A percentile compares a stretch with the other conserved stretches of the same genome.
phyloP scores from a whole-genome alignment of 495 filamentous ascomycete species.

The Aspergillus biplanus region DNA sequence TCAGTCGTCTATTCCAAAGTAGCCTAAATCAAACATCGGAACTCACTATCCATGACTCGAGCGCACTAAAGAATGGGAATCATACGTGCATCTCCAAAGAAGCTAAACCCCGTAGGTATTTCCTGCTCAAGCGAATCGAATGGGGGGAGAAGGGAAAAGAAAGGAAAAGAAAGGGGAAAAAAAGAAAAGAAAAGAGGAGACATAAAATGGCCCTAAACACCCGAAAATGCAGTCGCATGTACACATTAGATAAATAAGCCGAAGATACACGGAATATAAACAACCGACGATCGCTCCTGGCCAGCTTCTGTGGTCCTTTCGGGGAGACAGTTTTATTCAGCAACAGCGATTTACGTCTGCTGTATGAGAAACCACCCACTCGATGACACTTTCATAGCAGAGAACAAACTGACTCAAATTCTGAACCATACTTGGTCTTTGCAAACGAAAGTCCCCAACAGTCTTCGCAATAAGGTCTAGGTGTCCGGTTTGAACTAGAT shows the following conservation, averaged over 20 bases:
- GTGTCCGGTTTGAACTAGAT: constrained; percentile 58
- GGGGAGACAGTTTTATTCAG: neutral
- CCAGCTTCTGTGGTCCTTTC: neutral
- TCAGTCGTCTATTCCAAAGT: no score
- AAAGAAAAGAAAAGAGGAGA: constrained; percentile 6
- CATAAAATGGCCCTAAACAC: constrained; percentile 17
- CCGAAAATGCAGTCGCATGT: constrained; percentile 23
- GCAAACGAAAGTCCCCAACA: constrained; percentile 85
- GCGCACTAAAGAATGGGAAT: no score
- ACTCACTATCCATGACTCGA: no score
- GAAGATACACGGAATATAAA: neutral
- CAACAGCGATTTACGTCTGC: constrained; percentile 8
- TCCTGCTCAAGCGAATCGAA: neutral
- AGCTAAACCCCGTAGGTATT: no score
- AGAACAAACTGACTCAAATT: constrained; percentile 92
- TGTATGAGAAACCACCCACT: constrained; percentile 72
- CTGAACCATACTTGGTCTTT: constrained; percentile 96
- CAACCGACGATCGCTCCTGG: neutral
- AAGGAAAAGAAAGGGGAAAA: neutral
- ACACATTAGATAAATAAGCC: constrained; percentile 15
- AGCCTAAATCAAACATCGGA: no score
- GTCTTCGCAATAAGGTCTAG: constrained; percentile 82
- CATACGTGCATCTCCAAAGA: no score
- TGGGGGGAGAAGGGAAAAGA: neutral
- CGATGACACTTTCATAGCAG: constrained; percentile 92